A percentile compares a stretch with the other conserved stretches of the same genome.
phyloP scores from a whole-genome alignment of 1,284 basidiomycete genomes.

The Anthracocystis setariae region DNA sequence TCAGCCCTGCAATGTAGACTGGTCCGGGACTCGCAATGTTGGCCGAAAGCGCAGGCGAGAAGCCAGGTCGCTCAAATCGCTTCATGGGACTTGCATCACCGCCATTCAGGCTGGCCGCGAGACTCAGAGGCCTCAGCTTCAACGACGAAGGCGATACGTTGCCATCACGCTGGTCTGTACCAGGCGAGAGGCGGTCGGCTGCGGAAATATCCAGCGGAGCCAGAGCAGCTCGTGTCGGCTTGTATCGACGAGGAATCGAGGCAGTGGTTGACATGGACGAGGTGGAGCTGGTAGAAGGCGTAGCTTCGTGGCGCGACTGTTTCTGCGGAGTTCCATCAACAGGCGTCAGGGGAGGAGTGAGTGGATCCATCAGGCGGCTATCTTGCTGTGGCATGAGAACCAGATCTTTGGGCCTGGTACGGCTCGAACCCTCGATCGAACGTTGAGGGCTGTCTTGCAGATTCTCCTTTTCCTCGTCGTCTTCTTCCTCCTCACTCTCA shows the following conservation, averaged over 20 bases:
- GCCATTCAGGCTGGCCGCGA: conserved; percentile 32
- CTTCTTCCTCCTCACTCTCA: conserved; percentile 30
- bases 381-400: conserved; percentile 31
- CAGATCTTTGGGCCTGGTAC: conserved; percentile 25
- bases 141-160: conserved; percentile 36
- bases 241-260: conserved; percentile 22
- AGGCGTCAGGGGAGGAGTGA: conserved; percentile 44
- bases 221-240: conserved; percentile 16
- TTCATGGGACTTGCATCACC: conserved; percentile 41
- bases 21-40: conserved; percentile 35
- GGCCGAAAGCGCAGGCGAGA: conserved; percentile 47
- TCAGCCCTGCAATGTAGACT: conserved; percentile 15
- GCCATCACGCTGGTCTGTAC: conserved; percentile 15
- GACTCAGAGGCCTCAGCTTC: conserved; percentile 40
- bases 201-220: conserved; percentile 34
- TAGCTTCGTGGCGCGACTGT: conserved; percentile 30
- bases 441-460: conserved; percentile 26
- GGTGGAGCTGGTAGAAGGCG: conserved; percentile 33
- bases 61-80: conserved; percentile 36
- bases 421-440: background rate
- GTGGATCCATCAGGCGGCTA: conserved; percentile 20
- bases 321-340: conserved; percentile 16
- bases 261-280: conserved; percentile 23
- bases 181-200: conserved; percentile 33
- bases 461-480: conserved; percentile 27